These are phyloP conservation scores for Herpomyces periplanetae DNA, from an alignment of 2,329 filamentous ascomycete genomes.

Conservation along the genomic window DNA sequence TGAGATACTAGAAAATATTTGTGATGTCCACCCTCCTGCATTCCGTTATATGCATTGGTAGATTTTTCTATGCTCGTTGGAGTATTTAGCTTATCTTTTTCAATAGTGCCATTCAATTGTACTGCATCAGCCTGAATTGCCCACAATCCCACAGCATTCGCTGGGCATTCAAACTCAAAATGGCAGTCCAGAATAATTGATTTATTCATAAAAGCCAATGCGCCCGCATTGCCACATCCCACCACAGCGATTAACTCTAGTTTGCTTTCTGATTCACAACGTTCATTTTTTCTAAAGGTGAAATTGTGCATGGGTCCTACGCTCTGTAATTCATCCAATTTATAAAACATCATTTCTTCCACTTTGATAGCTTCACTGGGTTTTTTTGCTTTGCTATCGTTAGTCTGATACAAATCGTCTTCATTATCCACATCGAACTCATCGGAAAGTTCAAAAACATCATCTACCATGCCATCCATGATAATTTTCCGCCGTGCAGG, in stretches of 20 bases:
- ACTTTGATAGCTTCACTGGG: slow-evolving; percentile 4
- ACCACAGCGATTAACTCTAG: slow-evolving; percentile 19
- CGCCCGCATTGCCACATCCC: slow-evolving; percentile 22
- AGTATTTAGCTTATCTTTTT: no score
- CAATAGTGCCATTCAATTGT: no score
- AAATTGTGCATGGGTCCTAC: background rate
- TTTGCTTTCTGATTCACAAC: slow-evolving; percentile 12
- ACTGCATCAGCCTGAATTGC: no score
- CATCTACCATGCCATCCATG: slow-evolving; percentile 8
- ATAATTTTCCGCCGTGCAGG: slow-evolving; percentile 18
- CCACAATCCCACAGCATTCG: no score
- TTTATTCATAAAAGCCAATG: slow-evolving; percentile 33
- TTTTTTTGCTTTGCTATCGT: slow-evolving; percentile 15
- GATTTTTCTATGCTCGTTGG: no score
- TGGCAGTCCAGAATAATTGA: slow-evolving; percentile 33
- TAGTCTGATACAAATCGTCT: slow-evolving; percentile 17
- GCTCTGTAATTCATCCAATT: slow-evolving; percentile 12
- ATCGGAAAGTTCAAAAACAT: slow-evolving; percentile 13
- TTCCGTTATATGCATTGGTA: no score
- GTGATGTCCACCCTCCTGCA: no score
- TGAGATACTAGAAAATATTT: no score
- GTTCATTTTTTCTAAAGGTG: background rate
- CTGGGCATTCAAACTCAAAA: slow-evolving; percentile 28
- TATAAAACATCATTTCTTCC: slow-evolving; percentile 7
- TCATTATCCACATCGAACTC: slow-evolving; percentile 18